Percentiles rank a stretch among this genome's conserved stretches.
These are phyloP conservation scores for Eucalyptus sideroxylon DNA, from an alignment of 345 rosid genomes.

Conservation along the genomic window DNA sequence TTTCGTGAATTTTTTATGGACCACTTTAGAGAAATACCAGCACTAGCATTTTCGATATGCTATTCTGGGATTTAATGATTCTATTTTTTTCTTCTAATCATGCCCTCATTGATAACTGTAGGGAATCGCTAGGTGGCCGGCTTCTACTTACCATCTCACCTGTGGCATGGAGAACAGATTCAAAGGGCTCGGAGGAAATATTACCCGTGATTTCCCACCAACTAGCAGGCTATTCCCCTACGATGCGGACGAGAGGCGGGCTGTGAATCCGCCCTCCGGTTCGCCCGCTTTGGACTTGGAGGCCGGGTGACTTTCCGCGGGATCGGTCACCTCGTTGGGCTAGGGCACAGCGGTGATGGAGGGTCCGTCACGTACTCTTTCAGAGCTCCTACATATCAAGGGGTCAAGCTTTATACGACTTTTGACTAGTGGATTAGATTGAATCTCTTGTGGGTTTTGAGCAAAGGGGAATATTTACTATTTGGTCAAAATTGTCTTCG, in stretches of 20 bases:
- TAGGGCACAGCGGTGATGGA: conserved; percentile 3
- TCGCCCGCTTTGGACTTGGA: background rate
- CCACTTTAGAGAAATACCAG: background rate
- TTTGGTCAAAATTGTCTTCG: background rate
- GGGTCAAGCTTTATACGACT: background rate
- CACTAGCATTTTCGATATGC: background rate
- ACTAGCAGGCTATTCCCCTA: background rate
- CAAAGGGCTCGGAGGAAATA: background rate
- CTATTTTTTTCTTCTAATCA: background rate
- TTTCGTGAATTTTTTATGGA: no score
- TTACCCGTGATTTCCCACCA: conserved; percentile 15
- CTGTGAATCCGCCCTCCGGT: background rate
- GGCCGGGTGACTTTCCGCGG: conserved; percentile 21
- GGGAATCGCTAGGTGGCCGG: conserved; percentile 8
- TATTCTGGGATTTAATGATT: background rate
- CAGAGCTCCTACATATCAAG: background rate
- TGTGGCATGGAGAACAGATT: conserved; percentile 8
- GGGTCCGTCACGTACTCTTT: conserved; percentile 14
- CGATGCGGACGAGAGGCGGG: conserved; percentile 12
- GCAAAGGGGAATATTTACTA: background rate
- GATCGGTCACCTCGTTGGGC: conserved; percentile 28
- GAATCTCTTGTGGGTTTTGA: background rate
- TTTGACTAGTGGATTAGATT: background rate
- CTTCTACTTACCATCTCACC: conserved; percentile 2
- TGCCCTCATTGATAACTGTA: background rate